These are phyloP conservation scores for Neltuma alba DNA, from an alignment of 306 rosid genomes.

Conservation along the genomic window DNA sequence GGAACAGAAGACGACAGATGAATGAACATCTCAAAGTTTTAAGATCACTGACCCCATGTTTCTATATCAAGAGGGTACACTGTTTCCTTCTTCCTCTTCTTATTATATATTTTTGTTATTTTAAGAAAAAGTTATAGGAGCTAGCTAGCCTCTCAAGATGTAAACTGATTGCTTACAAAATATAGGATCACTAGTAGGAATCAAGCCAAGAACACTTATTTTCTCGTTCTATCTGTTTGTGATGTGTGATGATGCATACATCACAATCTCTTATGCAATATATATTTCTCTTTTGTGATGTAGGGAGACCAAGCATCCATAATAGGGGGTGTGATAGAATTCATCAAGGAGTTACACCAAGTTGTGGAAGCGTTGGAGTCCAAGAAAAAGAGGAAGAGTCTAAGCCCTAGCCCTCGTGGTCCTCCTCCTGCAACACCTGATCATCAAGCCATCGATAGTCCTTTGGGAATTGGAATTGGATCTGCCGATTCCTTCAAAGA, in stretches of 20 bases:
- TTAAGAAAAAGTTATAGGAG: background rate
- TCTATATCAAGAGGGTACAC: conserved; percentile 95
- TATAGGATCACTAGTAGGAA: background rate
- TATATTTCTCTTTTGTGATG: background rate
- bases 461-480: conserved; percentile 35
- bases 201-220: background rate
- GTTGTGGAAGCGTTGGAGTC: conserved; percentile 83
- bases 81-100: background rate
- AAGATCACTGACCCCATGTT: conserved; percentile 85
- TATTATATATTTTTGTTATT: background rate
- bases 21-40: conserved; percentile 94
- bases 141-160: background rate
- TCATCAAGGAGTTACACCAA: conserved; percentile 93
- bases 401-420: conserved; percentile 92
- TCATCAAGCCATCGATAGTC: conserved; percentile 30
- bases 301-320: conserved; percentile 98
- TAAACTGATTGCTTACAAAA: background rate
- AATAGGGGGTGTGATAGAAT: conserved; percentile 91
- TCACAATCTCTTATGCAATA: too few species aligned
- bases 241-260: background rate
- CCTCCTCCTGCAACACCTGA: conserved; percentile 42
- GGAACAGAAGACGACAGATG: conserved; percentile 94
- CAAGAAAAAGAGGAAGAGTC: conserved; percentile 81
- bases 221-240: background rate
- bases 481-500: conserved; percentile 45